These are phyloP conservation scores for Grosmannia serpens DNA, from an alignment of 2,329 filamentous ascomycete species.

Conservation along the genomic window DNA sequence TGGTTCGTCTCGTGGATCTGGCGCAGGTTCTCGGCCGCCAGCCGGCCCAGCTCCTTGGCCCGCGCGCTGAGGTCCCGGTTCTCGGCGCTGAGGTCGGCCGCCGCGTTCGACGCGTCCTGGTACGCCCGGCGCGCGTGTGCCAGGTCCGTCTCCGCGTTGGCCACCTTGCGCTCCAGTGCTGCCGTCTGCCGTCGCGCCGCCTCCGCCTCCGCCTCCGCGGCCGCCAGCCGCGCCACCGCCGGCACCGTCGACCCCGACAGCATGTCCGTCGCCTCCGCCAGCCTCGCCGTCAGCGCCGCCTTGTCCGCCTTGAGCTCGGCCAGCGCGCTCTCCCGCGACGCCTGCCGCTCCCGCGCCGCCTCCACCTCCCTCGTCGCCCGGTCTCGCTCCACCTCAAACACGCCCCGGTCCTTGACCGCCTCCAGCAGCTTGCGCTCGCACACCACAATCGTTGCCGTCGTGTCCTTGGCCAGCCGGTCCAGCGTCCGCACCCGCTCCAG, in stretches of 20 bases:
- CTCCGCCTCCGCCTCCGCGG: slow-evolving; percentile 27
- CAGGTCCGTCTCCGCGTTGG: slow-evolving; percentile 30
- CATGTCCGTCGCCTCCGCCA: slow-evolving; percentile 22
- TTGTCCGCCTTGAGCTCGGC: slow-evolving; percentile 27
- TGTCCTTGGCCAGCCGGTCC: slow-evolving; percentile 33
- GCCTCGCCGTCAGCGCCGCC: slow-evolving; percentile 22
- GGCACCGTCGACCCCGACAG: slow-evolving; percentile 26
- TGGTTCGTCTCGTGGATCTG: slow-evolving; percentile 36
- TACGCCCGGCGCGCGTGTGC: slow-evolving; percentile 49
- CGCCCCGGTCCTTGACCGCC: slow-evolving; percentile 38
- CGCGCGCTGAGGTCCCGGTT: slow-evolving; percentile 32
- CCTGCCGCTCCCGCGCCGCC: slow-evolving; percentile 21
- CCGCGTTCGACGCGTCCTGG: slow-evolving; percentile 42
- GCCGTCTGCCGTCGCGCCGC: slow-evolving; percentile 28
- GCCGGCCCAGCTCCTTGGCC: slow-evolving; percentile 28
- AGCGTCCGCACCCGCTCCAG: slow-evolving; percentile 29
- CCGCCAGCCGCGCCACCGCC: slow-evolving; percentile 26
- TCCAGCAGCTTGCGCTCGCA: slow-evolving; percentile 36
- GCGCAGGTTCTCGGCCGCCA: slow-evolving; percentile 32
- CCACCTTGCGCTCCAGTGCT: slow-evolving; percentile 25
- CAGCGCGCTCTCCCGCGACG: slow-evolving; percentile 25
- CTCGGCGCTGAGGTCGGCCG: slow-evolving; percentile 31
- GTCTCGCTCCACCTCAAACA: slow-evolving; percentile 34
- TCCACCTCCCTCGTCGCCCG: slow-evolving; percentile 24
- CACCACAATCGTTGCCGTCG: slow-evolving; percentile 29